Evolutionary conservation across 2,329 filamentous ascomycete species (phyloP).

Genomic region (Aspergillus tubingensis): DNA sequence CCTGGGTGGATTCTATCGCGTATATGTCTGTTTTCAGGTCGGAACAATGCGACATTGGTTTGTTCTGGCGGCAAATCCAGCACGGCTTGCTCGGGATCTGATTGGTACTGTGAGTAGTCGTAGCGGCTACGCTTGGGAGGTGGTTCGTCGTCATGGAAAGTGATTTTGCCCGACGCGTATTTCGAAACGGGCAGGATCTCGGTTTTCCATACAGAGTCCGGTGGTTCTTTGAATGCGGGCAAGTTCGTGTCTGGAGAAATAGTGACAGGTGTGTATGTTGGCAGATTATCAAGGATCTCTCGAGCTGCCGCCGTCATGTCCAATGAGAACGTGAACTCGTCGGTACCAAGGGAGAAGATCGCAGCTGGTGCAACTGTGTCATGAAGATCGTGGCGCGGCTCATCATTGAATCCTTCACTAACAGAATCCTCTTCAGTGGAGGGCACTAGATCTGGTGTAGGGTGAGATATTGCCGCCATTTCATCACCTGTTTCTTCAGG

Average conservation of each 20-base stretch:
- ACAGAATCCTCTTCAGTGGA: conserved; percentile 63
- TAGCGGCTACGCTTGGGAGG: conserved; percentile 80
- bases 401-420: conserved; percentile 50
- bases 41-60: conserved; percentile 81
- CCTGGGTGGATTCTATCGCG: conserved; percentile 86
- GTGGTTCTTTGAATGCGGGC: conserved; percentile 60
- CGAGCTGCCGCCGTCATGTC: conserved; percentile 73
- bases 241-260: conserved; percentile 61
- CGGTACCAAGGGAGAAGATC: conserved; percentile 78
- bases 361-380: conserved; percentile 65
- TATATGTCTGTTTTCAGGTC: conserved; percentile 83
- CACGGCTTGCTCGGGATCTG: conserved; percentile 57
- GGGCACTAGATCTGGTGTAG: conserved; percentile 68
- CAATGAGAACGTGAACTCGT: conserved; percentile 79
- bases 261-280: conserved; percentile 68
- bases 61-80: conserved; percentile 66
- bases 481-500: conserved; percentile 38
- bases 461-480: conserved; percentile 43
- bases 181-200: conserved; percentile 84
- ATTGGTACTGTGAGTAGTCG: conserved; percentile 73
- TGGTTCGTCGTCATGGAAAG: conserved; percentile 65
- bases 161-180: conserved; percentile 79
- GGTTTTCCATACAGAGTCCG: conserved; percentile 72
- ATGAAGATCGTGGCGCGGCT: conserved; percentile 46
- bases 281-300: conserved; percentile 76